Percentiles rank a stretch among this genome's conserved stretches.
Evolutionary conservation across 495 filamentous ascomycete genomes (phyloP).

Genomic region (Copromyces sp.): DNA sequence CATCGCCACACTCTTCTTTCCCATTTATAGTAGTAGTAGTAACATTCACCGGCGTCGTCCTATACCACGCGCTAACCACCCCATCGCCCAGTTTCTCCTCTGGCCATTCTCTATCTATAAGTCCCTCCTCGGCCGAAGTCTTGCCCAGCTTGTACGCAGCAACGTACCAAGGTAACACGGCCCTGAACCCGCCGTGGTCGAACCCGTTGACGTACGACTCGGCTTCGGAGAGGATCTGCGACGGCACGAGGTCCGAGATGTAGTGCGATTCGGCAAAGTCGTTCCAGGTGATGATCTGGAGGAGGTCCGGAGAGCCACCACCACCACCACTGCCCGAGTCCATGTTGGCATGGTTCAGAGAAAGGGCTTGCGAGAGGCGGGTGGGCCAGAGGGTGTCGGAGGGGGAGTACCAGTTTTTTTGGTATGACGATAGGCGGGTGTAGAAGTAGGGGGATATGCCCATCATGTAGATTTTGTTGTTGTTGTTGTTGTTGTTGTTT

Average conservation of each 20-base stretch:
- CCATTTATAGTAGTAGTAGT: rapidly evolving
- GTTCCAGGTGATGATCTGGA: conserved; percentile 24
- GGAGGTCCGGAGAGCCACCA: neutral
- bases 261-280: conserved; percentile 39
- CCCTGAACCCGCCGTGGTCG: conserved; percentile 22
- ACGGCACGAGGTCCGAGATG: conserved; percentile 27
- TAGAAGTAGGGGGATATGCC: conserved; percentile 65
- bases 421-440: conserved; percentile 14
- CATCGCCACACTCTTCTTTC: neutral
- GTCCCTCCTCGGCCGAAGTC: conserved; percentile 23
- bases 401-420: conserved; percentile 60
- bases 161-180: conserved; percentile 51
- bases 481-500: conserved; percentile 24
- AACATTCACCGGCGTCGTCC: conserved; percentile 1
- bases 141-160: conserved; percentile 45
- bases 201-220: conserved; percentile 27
- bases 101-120: conserved; percentile 24
- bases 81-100: conserved; percentile 4
- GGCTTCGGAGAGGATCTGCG: conserved; percentile 20
- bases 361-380: conserved; percentile 53
- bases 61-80: conserved; percentile 2
- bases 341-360: conserved; percentile 28
- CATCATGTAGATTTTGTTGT: conserved; percentile 60
- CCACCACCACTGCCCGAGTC: no score
- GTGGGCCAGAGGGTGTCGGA: conserved; percentile 58